phyloP scores from a whole-genome alignment of 1,284 basidiomycete genomes.

The Gymnopus androsaceus region DNA sequence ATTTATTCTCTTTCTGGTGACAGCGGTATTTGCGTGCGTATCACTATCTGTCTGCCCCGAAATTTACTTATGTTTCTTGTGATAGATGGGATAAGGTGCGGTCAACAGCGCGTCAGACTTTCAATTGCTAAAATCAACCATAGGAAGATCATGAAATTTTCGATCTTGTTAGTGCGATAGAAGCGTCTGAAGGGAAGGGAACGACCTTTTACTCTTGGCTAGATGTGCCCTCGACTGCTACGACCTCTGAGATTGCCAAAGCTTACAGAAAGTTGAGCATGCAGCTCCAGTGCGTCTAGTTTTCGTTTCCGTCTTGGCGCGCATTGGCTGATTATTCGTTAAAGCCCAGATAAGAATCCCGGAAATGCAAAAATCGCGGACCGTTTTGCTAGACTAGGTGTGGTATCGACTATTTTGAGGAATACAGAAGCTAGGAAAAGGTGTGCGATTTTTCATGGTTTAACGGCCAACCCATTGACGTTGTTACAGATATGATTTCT shows the following conservation, averaged over 20 bases:
- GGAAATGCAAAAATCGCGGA: slow-evolving; percentile 80
- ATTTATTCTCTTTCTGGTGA: slow-evolving; percentile 45
- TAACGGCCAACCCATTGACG: not conserved
- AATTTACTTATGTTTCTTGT: slow-evolving; percentile 16
- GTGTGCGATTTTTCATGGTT: slow-evolving; percentile 37
- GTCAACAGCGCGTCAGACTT: not conserved
- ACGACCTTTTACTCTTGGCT: slow-evolving; percentile 91
- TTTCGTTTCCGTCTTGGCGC: slow-evolving; percentile 5
- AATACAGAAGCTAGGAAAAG: slow-evolving; percentile 76
- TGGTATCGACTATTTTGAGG: slow-evolving; percentile 82
- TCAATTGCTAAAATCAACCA: not conserved
- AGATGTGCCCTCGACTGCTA: slow-evolving; percentile 69
- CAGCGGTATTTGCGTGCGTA: slow-evolving; percentile 51
- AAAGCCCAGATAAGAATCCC: slow-evolving; percentile 91
- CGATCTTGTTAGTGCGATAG: slow-evolving; percentile 86
- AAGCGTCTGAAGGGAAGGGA: slow-evolving; percentile 84
- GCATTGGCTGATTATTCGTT: slow-evolving; percentile 4
- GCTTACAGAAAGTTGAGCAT: slow-evolving; percentile 91
- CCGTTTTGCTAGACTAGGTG: slow-evolving; percentile 84
- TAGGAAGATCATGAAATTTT: slow-evolving; percentile 95
- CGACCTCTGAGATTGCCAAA: slow-evolving; percentile 75
- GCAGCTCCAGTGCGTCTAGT: slow-evolving; percentile 71
- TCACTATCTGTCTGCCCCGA: not conserved
- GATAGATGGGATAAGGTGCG: slow-evolving; percentile 65
- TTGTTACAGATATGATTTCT: slow-evolving; percentile 76